A percentile compares a stretch with the other conserved stretches of the same genome.
These are phyloP conservation scores for Ustilago sp. DNA, from an alignment of 1,284 basidiomycete genomes.

Conservation along the genomic window DNA sequence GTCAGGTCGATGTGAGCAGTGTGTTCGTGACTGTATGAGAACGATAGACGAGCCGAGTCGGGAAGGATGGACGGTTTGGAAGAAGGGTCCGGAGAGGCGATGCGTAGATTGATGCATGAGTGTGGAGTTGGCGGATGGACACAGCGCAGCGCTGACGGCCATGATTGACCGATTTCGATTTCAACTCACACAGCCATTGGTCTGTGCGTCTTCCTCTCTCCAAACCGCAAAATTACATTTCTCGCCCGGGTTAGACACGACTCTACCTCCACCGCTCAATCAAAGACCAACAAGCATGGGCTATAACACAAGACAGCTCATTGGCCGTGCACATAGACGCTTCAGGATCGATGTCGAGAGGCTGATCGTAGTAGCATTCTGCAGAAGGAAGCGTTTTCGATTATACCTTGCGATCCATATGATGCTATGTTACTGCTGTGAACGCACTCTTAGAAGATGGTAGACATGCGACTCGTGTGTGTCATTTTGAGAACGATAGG, in stretches of 20 bases:
- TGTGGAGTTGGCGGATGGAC: constrained; percentile 42
- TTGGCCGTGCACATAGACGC: neutral
- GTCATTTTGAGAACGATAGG: neutral
- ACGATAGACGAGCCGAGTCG: neutral
- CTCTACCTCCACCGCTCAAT: neutral
- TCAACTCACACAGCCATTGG: constrained; percentile 32
- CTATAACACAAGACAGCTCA: neutral
- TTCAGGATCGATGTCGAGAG: no score
- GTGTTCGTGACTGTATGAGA: neutral
- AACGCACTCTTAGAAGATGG: neutral
- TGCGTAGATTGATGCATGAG: constrained; percentile 5
- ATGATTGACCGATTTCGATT: constrained; percentile 12
- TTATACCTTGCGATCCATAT: no score
- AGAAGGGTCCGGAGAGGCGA: constrained; percentile 3
- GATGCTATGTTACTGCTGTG: no score
- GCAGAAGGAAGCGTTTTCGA: neutral
- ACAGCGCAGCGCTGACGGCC: constrained; percentile 14
- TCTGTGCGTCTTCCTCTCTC: constrained; percentile 33
- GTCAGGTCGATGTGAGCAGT: neutral
- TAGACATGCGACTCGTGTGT: neutral
- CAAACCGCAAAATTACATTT: constrained; percentile 2
- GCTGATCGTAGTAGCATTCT: neutral
- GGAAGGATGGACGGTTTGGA: neutral
- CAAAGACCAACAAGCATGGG: neutral
- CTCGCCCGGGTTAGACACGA: constrained; percentile 27